Conservation (phyloP, 805 yeast genomes). For the Clavispora fructus region DNA sequence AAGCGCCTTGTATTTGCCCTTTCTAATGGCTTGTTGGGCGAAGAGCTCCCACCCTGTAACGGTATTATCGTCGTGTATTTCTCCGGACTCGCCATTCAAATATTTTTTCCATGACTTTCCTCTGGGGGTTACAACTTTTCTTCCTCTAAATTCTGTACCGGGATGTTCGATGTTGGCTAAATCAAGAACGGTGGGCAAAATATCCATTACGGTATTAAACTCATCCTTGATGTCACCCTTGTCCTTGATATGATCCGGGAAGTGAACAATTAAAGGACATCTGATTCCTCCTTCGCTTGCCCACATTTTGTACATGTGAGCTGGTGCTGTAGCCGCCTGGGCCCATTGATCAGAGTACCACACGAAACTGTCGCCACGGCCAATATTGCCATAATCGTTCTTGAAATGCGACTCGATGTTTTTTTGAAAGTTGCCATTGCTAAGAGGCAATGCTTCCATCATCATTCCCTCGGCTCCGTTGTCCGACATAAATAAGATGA, state of each 20-base stretch:
- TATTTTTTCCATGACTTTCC: constrained; percentile 44
- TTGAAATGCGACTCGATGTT: constrained; percentile 32
- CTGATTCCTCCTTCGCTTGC: constrained; percentile 56
- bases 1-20: constrained; percentile 44
- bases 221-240: constrained; percentile 30
- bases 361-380: constrained; percentile 42
- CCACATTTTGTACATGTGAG: constrained; percentile 51
- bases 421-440: constrained; percentile 18
- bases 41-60: constrained; percentile 56
- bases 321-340: constrained; percentile 57
- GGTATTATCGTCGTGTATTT: constrained; percentile 37
- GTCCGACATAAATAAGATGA: constrained; percentile 56
- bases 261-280: constrained; percentile 47
- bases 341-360: constrained; percentile 59
- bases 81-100: constrained; percentile 21
- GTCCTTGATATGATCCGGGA: constrained; percentile 30
- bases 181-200: constrained; percentile 51
- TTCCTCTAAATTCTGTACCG: constrained; percentile 34
- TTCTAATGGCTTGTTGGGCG: constrained; percentile 52
- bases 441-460: constrained; percentile 50
- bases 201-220: constrained; percentile 56
- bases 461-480: constrained; percentile 63
- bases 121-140: constrained; percentile 39
- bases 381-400: constrained; percentile 44
- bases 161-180: constrained; percentile 44